phyloP scores from a whole-genome alignment of 2,329 filamentous ascomycete genomes.

The Apiospora rasikravindrae region DNA sequence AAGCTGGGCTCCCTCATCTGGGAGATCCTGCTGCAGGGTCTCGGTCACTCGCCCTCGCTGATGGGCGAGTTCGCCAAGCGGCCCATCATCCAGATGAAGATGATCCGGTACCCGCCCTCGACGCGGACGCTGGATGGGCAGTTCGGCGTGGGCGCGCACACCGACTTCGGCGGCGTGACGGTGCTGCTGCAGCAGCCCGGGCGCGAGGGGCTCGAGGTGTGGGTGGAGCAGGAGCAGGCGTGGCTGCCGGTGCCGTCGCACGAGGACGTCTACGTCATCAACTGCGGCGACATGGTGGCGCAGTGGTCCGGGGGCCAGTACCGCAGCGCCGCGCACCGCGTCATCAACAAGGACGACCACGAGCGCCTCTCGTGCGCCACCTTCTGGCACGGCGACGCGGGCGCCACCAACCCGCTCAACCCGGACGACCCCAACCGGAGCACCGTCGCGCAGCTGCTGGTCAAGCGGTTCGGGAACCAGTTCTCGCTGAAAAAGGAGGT shows the following conservation, averaged over 20 bases:
- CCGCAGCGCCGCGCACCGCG: slow-evolving; percentile 38
- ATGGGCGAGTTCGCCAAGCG: too few species aligned
- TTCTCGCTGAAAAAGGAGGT: too few species aligned
- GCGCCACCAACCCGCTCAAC: slow-evolving; percentile 33
- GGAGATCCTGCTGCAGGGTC: slow-evolving; percentile 33
- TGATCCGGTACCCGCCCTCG: too few species aligned
- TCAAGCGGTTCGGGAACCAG: too few species aligned
- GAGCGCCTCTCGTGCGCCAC: slow-evolving; percentile 22
- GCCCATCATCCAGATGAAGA: too few species aligned
- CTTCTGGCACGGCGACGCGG: slow-evolving; percentile 35
- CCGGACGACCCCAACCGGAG: slow-evolving; percentile 27
- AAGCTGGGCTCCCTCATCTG: slow-evolving; percentile 33
- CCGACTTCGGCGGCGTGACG: slow-evolving; percentile 33
- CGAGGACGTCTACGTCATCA: slow-evolving; percentile 41
- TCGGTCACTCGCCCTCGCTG: not conserved
- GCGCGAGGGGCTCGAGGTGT: slow-evolving; percentile 33
- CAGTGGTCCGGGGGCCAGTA: slow-evolving; percentile 31
- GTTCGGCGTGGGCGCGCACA: slow-evolving; percentile 30
- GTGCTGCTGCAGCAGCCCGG: slow-evolving; percentile 34
- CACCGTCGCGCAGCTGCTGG: slow-evolving; percentile 31
- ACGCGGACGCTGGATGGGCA: too few species aligned
- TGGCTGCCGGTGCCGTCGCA: slow-evolving; percentile 30
- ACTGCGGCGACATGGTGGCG: slow-evolving; percentile 45
- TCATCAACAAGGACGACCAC: slow-evolving; percentile 27
- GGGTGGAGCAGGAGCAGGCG: slow-evolving; percentile 23